Base-by-base conservation (phyloP, 495 filamentous ascomycete species). In the Penicillium psychrofluorescens region DNA sequence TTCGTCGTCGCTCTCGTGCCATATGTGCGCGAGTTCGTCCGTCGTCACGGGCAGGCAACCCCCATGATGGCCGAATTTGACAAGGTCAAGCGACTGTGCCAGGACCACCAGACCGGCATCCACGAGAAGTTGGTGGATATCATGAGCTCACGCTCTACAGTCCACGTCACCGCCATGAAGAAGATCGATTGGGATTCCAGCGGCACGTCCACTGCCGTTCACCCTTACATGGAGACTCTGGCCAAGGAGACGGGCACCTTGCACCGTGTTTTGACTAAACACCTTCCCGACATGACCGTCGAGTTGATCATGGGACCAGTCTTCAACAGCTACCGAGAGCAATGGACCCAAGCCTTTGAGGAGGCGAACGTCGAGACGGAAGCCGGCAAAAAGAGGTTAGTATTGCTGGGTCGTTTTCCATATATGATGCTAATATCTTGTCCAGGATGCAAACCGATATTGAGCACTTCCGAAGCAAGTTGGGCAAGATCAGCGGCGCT, bases 111-210 rank as follows among this genome's bases (percentile, higher is more conserved):
- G 57, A 80, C 79, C 29, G 88, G 80, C 48, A 97, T 97, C 44
- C 88, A 95, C 55, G 89, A 95, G 41, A 99, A 99, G 58, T 71
- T 99, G 0, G 85, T 95, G 11, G 90, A 95, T 45, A 97, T 99
- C 47, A 96, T 97, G 90, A 82, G 81, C 38, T 81, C 80, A 10
- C 79, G 92, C 1, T 85, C 85, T 7, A 64, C 77, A 2, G 66
- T 78, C 0, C 88, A 87, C 52, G 80, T 88, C 14, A 83, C 77
- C 45, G 76, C 78, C 12, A 81, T 99, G 70, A 86, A 80, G 58
- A 79, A 79, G 43, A 74, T 90, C 34, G 65, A 85, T 45, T 95
- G 88, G 85, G 84, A 90, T 46, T 51, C 66, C n/a, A 50, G 59
- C 41, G 50, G 36, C 53, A 59, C 50, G 37, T 51, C 48, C 42